Conservation (phyloP, 139 green algal genomes). For the Dunaliella sp. region DNA sequence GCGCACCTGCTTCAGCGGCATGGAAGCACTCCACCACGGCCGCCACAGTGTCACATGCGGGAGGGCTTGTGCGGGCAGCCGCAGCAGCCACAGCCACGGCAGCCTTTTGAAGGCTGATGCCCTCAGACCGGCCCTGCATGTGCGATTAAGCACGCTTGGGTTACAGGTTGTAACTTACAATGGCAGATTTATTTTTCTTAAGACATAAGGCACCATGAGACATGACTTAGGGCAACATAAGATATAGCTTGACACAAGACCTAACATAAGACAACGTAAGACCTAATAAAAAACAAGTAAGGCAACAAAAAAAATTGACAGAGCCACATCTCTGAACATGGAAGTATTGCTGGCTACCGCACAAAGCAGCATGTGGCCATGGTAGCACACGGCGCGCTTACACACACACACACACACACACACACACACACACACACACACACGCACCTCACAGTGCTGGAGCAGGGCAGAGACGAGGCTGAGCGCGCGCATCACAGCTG, state of each 20-base stretch:
- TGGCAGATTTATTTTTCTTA: too few species aligned
- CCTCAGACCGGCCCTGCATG: slow-evolving; percentile 11
- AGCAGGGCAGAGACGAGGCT: slow-evolving; percentile 31
- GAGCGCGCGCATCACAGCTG: slow-evolving; percentile 14
- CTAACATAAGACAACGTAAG: not conserved
- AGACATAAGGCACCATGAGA: too few species aligned
- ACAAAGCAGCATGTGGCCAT: too few species aligned
- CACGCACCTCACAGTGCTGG: slow-evolving; percentile 26
- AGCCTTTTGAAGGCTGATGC: slow-evolving; percentile 21
- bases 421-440: not conserved
- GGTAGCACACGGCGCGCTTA: too few species aligned
- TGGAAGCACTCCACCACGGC: slow-evolving; percentile 27
- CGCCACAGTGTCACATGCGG: slow-evolving; percentile 7
- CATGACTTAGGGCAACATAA: too few species aligned
- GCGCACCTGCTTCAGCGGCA: slow-evolving; percentile 14
- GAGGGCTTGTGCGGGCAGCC: not conserved
- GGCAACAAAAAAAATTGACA: too few species aligned
- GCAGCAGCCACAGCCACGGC: slow-evolving; percentile 13
- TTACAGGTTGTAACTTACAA: too few species aligned
- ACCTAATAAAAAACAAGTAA: not conserved
- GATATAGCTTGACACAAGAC: too few species aligned
- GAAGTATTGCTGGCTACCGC: too few species aligned
- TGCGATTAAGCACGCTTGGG: too few species aligned
- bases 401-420: too few species aligned
- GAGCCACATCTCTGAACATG: too few species aligned